phyloP scores from a whole-genome alignment of 306 rosid species.

The Corylus avellana region DNA sequence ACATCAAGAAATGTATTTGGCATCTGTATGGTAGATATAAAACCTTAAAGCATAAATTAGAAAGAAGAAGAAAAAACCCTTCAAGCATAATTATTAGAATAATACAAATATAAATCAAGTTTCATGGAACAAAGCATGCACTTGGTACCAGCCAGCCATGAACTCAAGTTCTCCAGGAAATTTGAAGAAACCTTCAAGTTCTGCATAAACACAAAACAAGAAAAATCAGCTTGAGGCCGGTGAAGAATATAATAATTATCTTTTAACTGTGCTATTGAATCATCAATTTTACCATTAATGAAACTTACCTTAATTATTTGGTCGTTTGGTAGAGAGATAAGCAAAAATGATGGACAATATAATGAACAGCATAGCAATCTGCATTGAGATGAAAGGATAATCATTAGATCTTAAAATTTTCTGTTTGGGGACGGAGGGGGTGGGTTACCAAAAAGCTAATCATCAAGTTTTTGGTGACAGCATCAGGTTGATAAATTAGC shows the following conservation, averaged over 20 bases:
- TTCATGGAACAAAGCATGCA: not conserved
- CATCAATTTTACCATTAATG: not conserved
- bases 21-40: not conserved
- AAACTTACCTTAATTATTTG: slow-evolving; percentile 54
- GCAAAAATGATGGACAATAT: slow-evolving; percentile 55
- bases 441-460: not conserved
- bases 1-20: not conserved
- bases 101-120: slow-evolving; percentile 9
- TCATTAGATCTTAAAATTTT: slow-evolving; percentile 22
- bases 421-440: not conserved
- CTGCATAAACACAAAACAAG: slow-evolving; percentile 15
- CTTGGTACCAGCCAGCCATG: slow-evolving; percentile 18
- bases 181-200: slow-evolving; percentile 1
- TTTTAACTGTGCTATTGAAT: not conserved
- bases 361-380: slow-evolving; percentile 58
- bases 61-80: not conserved
- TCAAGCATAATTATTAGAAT: not conserved
- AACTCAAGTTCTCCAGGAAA: not conserved
- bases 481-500: not conserved
- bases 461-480: not conserved
- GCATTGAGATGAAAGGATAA: slow-evolving; percentile 32
- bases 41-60: not conserved
- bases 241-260: not conserved
- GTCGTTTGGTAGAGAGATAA: slow-evolving; percentile 51
- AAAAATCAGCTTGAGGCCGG: not conserved